Conservation (phyloP, 495 filamentous ascomycete genomes). For the Neurospora sp. region DNA sequence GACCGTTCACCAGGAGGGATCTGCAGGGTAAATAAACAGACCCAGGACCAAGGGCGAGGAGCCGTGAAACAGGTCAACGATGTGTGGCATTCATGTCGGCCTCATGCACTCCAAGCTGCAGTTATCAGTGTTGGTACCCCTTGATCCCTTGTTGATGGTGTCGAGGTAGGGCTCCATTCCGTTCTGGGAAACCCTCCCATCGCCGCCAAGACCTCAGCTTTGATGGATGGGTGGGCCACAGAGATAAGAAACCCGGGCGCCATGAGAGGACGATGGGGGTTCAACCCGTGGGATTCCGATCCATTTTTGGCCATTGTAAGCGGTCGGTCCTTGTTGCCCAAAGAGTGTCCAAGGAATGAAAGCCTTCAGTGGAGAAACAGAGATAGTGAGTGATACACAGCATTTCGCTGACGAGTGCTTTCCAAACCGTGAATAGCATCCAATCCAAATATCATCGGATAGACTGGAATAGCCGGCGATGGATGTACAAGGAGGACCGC, state of each 20-base stretch:
- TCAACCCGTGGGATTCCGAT: constrained; percentile 7
- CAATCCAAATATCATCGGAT: background rate
- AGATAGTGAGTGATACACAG: background rate
- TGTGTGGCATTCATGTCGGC: background rate
- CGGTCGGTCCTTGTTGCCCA: background rate
- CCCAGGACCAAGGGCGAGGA: background rate
- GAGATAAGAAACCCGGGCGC: constrained; percentile 15
- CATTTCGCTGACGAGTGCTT: background rate
- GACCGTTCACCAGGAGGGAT: constrained; percentile 6
- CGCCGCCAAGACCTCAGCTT: constrained; percentile 6
- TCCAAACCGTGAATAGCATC: background rate
- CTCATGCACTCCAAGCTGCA: too few species aligned
- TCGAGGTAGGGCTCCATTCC: constrained; percentile 8
- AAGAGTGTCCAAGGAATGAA: background rate
- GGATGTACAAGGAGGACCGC: background rate
- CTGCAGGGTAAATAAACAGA: constrained; percentile 17
- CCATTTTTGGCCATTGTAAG: background rate
- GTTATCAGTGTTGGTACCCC: constrained; percentile 1
- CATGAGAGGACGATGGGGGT: constrained; percentile 10
- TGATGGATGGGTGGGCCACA: constrained; percentile 4
- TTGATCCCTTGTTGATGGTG: background rate
- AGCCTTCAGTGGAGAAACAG: background rate
- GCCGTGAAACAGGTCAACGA: background rate
- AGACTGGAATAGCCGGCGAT: background rate
- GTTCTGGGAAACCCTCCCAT: constrained; percentile 8